phyloP scores from a whole-genome alignment of 2,329 filamentous ascomycete species.

The Fusarium penzigii region DNA sequence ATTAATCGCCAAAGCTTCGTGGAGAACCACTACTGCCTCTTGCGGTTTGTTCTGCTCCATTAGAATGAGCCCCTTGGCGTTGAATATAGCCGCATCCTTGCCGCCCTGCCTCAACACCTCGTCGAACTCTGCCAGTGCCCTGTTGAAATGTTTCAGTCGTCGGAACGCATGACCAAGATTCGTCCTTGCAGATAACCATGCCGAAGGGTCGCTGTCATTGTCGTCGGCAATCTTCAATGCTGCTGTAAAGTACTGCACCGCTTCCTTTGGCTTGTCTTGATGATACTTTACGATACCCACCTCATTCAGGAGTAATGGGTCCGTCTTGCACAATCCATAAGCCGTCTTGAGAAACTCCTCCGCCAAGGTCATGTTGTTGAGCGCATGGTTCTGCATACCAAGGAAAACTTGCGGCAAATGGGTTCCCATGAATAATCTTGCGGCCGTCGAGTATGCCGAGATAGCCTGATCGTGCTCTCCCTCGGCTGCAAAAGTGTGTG shows the following conservation, averaged over 20 bases:
- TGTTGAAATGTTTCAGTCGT: conserved; percentile 66
- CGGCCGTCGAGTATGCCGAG: conserved; percentile 94
- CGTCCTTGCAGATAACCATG: conserved; percentile 80
- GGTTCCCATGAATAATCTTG: conserved; percentile 92
- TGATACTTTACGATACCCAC: conserved; percentile 96
- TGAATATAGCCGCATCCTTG: conserved; percentile 77
- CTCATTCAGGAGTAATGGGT: conserved; percentile 91
- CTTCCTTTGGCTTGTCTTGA: conserved; percentile 75
- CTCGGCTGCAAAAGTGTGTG: conserved; percentile 96
- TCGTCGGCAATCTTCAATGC: conserved; percentile 77
- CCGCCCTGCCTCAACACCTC: conserved; percentile 81
- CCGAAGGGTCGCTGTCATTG: conserved; percentile 77
- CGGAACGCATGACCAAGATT: conserved; percentile 90
- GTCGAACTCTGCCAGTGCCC: conserved; percentile 80
- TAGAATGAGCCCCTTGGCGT: conserved; percentile 80
- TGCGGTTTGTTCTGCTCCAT: conserved; percentile 74
- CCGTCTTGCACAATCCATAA: conserved; percentile 77
- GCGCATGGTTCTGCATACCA: conserved; percentile 96
- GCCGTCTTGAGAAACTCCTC: conserved; percentile 93
- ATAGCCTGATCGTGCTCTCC: conserved; percentile 98
- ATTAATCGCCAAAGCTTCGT: conserved; percentile 78
- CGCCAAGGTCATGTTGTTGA: conserved; percentile 92
- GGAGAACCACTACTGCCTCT: conserved; percentile 78
- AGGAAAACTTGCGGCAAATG: conserved; percentile 94
- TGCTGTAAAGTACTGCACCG: conserved; percentile 74